A percentile compares a stretch with the other conserved stretches of the same genome.
Evolutionary conservation across 257 asterid genomes (phyloP).

Genomic region (Scutellaria baicalensis): DNA sequence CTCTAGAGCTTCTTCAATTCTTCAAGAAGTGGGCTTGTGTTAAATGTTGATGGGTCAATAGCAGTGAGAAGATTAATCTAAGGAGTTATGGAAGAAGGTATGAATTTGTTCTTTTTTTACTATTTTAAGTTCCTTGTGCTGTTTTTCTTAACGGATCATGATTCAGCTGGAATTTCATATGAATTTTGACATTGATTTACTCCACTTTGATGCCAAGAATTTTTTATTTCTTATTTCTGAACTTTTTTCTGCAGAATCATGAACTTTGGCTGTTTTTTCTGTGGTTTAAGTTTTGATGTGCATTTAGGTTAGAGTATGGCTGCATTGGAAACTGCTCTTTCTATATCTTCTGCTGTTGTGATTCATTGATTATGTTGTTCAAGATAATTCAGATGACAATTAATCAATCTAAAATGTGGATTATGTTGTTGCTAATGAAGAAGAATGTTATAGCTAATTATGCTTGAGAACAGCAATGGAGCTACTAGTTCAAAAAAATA

Average conservation of each 20-base stretch:
- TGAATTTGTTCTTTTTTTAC: background rate
- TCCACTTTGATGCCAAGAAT: background rate
- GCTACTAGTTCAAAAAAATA: background rate
- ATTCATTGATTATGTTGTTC: background rate
- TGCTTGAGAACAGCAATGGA: background rate
- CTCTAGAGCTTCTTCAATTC: constrained; percentile 15
- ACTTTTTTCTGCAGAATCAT: background rate
- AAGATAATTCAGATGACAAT: background rate
- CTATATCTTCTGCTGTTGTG: background rate
- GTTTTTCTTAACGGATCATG: constrained; percentile 15
- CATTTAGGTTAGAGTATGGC: background rate
- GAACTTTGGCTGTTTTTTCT: background rate
- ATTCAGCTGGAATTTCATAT: background rate
- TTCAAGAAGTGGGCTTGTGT: constrained; percentile 18
- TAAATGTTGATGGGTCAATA: background rate
- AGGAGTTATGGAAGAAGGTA: constrained; percentile 34
- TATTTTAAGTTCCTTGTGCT: background rate
- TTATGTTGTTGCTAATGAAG: background rate
- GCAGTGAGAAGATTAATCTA: background rate
- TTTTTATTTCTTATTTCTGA: too few species aligned
- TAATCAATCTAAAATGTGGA: background rate
- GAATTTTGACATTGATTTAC: constrained; percentile 4
- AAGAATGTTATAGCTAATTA: background rate
- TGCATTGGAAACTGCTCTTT: background rate
- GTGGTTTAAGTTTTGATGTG: background rate